Evolutionary conservation across 2,329 filamentous ascomycete species (phyloP).

Genomic region (Beauveria caledonica): DNA sequence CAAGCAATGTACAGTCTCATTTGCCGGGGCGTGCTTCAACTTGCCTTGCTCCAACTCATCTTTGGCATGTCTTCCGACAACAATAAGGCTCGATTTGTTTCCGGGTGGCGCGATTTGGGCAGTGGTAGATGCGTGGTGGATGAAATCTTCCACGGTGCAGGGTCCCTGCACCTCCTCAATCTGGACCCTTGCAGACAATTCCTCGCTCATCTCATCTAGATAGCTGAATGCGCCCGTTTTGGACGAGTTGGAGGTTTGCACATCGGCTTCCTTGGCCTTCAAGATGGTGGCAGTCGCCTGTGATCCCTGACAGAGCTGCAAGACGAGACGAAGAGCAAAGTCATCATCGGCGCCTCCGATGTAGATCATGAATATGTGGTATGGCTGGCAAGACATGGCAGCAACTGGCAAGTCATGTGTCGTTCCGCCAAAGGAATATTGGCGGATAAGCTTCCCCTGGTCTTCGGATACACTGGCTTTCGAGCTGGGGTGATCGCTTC

Average conservation of each 20-base stretch:
- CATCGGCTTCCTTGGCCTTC: conserved; percentile 1
- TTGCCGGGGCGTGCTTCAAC: conserved; percentile 11
- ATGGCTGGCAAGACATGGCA: conserved; percentile 58
- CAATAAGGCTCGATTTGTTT: conserved; percentile 16
- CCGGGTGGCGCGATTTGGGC: neutral
- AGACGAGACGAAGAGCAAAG: conserved; percentile 67
- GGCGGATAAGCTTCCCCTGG: conserved; percentile 36
- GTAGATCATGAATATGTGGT: conserved; percentile 83
- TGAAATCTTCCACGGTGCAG: conserved; percentile 17
- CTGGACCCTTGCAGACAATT: conserved; percentile 15
- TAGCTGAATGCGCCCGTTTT: conserved; percentile 12
- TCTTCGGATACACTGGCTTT: conserved; percentile 38
- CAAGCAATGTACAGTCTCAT: conserved; percentile 17
- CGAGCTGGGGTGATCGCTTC: conserved; percentile 26
- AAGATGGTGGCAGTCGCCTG: conserved; percentile 72
- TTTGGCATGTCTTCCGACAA: conserved; percentile 17
- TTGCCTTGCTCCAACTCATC: conserved; percentile 18
- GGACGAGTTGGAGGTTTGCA: neutral
- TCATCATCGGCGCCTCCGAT: conserved; percentile 78
- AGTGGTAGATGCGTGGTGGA: conserved; percentile 15
- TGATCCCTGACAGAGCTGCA: conserved; percentile 75
- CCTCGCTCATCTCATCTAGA: conserved; percentile 10
- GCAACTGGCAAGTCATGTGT: conserved; percentile 47
- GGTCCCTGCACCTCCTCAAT: conserved; percentile 14
- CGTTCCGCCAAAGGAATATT: conserved; percentile 49